Percentiles rank a stretch among this genome's conserved stretches.
These are phyloP conservation scores for Epichloe scottii DNA, from an alignment of 2,329 filamentous ascomycete species.

Conservation along the genomic window DNA sequence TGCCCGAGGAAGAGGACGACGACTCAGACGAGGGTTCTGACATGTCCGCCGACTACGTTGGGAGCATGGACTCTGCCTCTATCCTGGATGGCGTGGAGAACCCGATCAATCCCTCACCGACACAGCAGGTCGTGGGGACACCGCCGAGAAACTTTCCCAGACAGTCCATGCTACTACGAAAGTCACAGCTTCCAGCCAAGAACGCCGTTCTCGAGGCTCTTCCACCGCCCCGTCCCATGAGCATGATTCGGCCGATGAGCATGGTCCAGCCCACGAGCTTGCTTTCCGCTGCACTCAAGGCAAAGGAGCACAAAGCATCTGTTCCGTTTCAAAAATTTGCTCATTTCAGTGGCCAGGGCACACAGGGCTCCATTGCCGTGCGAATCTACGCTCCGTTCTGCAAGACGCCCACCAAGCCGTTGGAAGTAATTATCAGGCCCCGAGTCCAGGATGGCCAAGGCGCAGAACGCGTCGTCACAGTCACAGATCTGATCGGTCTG, in stretches of 20 bases:
- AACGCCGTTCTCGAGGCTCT: constrained; percentile 50
- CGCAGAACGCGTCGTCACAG: constrained; percentile 49
- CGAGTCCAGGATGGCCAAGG: constrained; percentile 56
- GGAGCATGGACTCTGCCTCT: constrained; percentile 58
- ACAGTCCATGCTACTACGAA: constrained; percentile 52
- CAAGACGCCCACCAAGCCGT: constrained; percentile 47
- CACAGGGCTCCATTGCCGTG: constrained; percentile 61
- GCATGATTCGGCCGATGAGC: constrained; percentile 51
- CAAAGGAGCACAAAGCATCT: constrained; percentile 54
- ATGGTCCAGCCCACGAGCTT: constrained; percentile 58
- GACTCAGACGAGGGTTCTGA: constrained; percentile 51
- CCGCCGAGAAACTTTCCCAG: constrained; percentile 47
- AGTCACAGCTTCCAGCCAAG: constrained; percentile 42
- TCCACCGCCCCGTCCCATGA: constrained; percentile 58
- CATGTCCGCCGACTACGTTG: constrained; percentile 51
- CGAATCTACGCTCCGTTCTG: constrained; percentile 69
- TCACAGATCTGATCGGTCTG: constrained; percentile 71
- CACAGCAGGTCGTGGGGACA: constrained; percentile 49
- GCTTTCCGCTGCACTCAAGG: constrained; percentile 59
- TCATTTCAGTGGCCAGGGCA: constrained; percentile 63
- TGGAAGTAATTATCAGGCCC: constrained; percentile 60
- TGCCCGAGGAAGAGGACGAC: constrained; percentile 46
- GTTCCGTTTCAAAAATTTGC: constrained; percentile 69
- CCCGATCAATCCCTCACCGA: constrained; percentile 41
- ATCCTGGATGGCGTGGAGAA: constrained; percentile 55